Percentiles rank a stretch among this genome's conserved stretches.
These are phyloP conservation scores for Rhizophagus sp. DNA, from an alignment of 192 early-diverging fungal species.

Conservation along the genomic window DNA sequence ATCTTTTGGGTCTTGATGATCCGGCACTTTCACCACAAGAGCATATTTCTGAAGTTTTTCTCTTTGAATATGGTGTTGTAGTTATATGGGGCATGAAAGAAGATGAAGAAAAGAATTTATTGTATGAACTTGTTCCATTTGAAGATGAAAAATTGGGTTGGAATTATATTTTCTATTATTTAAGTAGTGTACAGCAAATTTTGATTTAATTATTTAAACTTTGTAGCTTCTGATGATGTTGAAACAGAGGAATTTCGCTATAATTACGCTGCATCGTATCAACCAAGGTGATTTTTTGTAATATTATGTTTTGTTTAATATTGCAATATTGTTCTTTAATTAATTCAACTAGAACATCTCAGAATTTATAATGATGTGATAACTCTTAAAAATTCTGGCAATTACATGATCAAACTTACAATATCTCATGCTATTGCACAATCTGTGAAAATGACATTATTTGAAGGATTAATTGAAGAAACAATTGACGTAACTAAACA, in stretches of 20 bases:
- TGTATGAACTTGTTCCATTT: slow-evolving; percentile 71
- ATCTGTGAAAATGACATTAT: slow-evolving; percentile 89
- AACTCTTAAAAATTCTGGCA: slow-evolving; percentile 72
- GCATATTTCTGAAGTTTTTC: slow-evolving; percentile 69
- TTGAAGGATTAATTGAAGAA: slow-evolving; percentile 90
- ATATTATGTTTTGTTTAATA: background rate
- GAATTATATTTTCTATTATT: slow-evolving; percentile 28
- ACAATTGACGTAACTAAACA: slow-evolving; percentile 86
- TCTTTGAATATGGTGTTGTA: slow-evolving; percentile 93
- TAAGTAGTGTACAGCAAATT: background rate
- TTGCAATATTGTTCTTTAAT: slow-evolving; percentile 14
- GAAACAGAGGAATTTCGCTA: slow-evolving; percentile 83
- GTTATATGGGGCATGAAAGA: slow-evolving; percentile 96
- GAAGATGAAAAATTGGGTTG: slow-evolving; percentile 72
- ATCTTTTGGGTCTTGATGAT: slow-evolving; percentile 42
- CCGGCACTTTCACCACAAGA: slow-evolving; percentile 24
- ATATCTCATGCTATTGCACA: slow-evolving; percentile 97
- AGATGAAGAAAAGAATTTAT: slow-evolving; percentile 73
- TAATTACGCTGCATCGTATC: slow-evolving; percentile 68
- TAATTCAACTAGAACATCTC: slow-evolving; percentile 35
- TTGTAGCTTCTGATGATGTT: slow-evolving; percentile 62
- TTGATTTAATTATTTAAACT: background rate
- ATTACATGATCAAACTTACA: slow-evolving; percentile 89
- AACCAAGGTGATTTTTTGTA: slow-evolving; percentile 49
- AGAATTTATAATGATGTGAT: slow-evolving; percentile 91